phyloP scores from a whole-genome alignment of 2,329 filamentous ascomycete genomes.

The Fusarium tuaranense region DNA sequence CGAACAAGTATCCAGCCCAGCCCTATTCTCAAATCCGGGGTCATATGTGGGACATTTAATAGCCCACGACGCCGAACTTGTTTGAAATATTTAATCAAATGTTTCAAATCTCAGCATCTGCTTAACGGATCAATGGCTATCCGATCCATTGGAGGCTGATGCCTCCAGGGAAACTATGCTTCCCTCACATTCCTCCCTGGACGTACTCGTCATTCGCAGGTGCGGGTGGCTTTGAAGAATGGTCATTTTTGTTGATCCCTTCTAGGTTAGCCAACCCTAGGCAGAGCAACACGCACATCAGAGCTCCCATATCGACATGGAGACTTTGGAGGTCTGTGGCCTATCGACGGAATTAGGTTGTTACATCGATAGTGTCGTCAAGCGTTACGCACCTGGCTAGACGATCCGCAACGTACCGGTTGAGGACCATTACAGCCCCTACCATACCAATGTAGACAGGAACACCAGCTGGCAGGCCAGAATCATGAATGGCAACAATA shows the following conservation, averaged over 20 bases:
- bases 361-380: background rate
- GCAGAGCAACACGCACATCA: background rate
- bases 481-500: background rate
- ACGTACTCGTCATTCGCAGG: background rate
- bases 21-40: background rate
- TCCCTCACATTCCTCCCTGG: background rate
- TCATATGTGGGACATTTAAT: background rate
- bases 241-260: background rate
- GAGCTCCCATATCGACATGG: background rate
- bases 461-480: background rate
- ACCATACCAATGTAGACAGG: background rate
- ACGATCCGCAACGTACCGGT: background rate
- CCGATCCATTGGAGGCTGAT: too few species aligned
- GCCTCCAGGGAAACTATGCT: too few species aligned
- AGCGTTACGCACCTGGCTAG: background rate
- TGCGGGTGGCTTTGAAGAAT: background rate
- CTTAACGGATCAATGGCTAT: background rate
- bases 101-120: constrained; percentile 1
- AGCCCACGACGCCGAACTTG: background rate
- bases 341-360: background rate
- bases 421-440: background rate
- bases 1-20: too few species aligned
- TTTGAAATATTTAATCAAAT: background rate
- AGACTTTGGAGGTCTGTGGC: background rate
- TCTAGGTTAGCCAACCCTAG: background rate